These are phyloP conservation scores for Cornus controversa DNA, from an alignment of 148 eudicot species.

Conservation along the genomic window DNA sequence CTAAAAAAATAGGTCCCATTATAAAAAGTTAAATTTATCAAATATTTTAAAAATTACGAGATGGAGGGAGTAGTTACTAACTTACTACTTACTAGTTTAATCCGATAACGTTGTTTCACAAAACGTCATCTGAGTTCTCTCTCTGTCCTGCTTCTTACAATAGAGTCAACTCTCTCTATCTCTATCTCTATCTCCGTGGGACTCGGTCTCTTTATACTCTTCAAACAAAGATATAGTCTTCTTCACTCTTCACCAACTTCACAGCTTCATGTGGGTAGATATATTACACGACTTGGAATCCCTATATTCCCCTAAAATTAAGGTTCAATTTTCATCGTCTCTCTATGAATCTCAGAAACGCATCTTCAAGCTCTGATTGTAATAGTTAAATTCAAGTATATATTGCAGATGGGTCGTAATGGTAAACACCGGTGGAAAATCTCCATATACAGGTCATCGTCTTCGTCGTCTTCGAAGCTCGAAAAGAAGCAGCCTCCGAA, in stretches of 20 bases:
- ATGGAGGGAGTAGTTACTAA: too few species aligned
- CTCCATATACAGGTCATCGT: constrained; percentile 19
- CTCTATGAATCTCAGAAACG: not conserved
- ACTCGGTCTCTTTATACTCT: not conserved
- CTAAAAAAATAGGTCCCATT: too few species aligned
- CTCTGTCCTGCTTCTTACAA: too few species aligned
- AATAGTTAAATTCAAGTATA: not conserved
- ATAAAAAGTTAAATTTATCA: too few species aligned
- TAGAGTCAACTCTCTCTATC: too few species aligned
- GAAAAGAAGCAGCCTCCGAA: constrained; percentile 38
- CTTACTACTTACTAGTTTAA: too few species aligned
- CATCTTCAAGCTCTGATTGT: not conserved
- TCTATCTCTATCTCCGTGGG: not conserved
- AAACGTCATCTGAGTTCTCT: too few species aligned
- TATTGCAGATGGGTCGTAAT: constrained; percentile 24
- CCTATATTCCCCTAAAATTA: not conserved
- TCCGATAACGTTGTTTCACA: too few species aligned
- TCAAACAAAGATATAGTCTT: too few species aligned
- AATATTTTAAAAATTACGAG: too few species aligned
- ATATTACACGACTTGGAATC: too few species aligned
- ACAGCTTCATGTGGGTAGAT: too few species aligned
- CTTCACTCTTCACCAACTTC: not conserved
- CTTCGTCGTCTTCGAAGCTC: constrained; percentile 2
- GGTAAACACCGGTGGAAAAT: constrained; percentile 40
- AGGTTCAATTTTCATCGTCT: not conserved